Percentiles rank a stretch among this genome's conserved stretches.
These are phyloP conservation scores for Neoconidiobolus thromboides DNA, from an alignment of 371 early-diverging fungal species.

Conservation along the genomic window DNA sequence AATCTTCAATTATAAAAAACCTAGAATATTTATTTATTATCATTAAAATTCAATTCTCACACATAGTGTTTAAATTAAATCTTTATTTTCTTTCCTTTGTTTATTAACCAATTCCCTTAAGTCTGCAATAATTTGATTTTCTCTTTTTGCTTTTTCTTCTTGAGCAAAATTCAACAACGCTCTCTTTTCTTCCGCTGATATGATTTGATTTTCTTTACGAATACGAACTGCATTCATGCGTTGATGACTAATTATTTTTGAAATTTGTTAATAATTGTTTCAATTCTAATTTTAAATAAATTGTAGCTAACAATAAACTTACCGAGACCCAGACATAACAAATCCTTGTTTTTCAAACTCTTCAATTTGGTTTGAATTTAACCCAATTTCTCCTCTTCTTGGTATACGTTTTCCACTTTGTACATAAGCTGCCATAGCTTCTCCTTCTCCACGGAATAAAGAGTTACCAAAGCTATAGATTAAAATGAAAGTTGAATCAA, in stretches of 20 bases:
- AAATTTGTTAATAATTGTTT: too few species aligned
- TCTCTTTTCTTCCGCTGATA: constrained; percentile 70
- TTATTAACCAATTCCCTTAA: constrained; percentile 43
- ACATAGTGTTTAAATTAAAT: too few species aligned
- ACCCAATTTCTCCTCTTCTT: constrained; percentile 90
- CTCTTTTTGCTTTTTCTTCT: constrained; percentile 71
- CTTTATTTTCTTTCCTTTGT: not conserved
- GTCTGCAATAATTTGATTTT: constrained; percentile 72
- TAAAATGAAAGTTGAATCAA: too few species aligned
- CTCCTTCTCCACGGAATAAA: constrained; percentile 56
- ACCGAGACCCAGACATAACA: constrained; percentile 89
- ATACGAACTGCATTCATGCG: constrained; percentile 93
- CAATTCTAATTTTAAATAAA: not conserved
- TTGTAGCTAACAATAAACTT: constrained; percentile 4
- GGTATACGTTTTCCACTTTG: constrained; percentile 85
- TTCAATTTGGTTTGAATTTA: constrained; percentile 64
- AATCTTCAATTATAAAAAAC: too few species aligned
- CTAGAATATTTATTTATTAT: too few species aligned
- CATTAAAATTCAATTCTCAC: too few species aligned
- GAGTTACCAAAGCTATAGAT: constrained; percentile 50
- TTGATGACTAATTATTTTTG: constrained; percentile 34
- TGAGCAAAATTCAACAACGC: constrained; percentile 54
- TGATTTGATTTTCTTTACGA: constrained; percentile 85
- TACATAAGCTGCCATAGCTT: constrained; percentile 71
- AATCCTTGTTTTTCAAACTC: constrained; percentile 72